A percentile compares a stretch with the other conserved stretches of the same genome.
Conservation (phyloP, 208 protist species). For the Lotmaria passim region DNA sequence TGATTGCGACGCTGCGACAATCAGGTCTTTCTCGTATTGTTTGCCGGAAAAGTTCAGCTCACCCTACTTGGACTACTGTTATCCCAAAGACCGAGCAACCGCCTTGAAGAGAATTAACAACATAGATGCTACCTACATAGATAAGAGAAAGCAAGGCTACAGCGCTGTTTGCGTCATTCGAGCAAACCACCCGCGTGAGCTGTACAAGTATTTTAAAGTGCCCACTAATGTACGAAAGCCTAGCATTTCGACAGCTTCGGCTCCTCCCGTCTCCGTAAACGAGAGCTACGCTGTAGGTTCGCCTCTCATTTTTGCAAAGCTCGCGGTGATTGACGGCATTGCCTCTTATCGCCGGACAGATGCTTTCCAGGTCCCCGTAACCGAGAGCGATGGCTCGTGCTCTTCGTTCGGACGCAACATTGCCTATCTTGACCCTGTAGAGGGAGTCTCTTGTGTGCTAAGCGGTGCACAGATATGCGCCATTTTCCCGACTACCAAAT, state of each 20-base stretch:
- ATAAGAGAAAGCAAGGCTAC: slow-evolving; percentile 40
- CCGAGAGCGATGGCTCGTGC: slow-evolving; percentile 51
- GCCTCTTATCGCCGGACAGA: slow-evolving; percentile 40
- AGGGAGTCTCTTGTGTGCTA: slow-evolving; percentile 52
- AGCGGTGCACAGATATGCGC: slow-evolving; percentile 51
- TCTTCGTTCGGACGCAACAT: slow-evolving; percentile 32
- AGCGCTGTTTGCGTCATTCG: slow-evolving; percentile 65
- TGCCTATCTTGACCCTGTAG: slow-evolving; percentile 60
- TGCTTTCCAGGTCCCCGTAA: slow-evolving; percentile 44
- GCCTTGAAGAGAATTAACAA: slow-evolving; percentile 47
- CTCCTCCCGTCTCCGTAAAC: neutral
- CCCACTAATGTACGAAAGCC: slow-evolving; percentile 53
- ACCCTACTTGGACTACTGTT: slow-evolving; percentile 65
- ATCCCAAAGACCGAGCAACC: slow-evolving; percentile 42
- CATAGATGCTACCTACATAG: slow-evolving; percentile 44
- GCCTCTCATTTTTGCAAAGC: slow-evolving; percentile 38
- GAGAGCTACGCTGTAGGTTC: slow-evolving; percentile 37
- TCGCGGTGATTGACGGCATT: slow-evolving; percentile 5
- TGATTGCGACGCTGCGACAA: slow-evolving; percentile 51
- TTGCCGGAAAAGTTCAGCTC: slow-evolving; percentile 55
- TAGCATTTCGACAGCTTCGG: neutral
- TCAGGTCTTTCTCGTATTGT: slow-evolving; percentile 54
- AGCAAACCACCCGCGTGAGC: slow-evolving; percentile 58
- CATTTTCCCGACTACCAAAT: slow-evolving; percentile 42
- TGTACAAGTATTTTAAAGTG: slow-evolving; percentile 74